Evolutionary conservation across 257 asterid species (phyloP).

Genomic region (Solanum chmielewskii): DNA sequence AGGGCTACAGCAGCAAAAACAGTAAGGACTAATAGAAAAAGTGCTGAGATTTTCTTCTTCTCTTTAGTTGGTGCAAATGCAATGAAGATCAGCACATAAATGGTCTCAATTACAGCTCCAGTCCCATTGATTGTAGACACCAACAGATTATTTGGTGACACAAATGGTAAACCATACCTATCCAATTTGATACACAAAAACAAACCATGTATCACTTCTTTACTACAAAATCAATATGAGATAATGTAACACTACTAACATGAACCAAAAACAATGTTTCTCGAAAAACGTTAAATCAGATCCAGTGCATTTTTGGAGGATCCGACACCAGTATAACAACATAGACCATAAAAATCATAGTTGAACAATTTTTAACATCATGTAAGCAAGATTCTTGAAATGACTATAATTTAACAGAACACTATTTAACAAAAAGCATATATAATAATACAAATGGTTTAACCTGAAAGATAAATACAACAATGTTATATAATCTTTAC

Average conservation of each 20-base stretch:
- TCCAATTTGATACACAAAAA: neutral
- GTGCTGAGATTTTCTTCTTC: slow-evolving; percentile 38
- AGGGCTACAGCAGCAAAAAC: slow-evolving; percentile 37
- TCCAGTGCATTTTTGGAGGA: neutral
- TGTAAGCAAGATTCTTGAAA: neutral
- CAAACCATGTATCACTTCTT: neutral
- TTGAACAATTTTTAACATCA: neutral
- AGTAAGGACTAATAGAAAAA: slow-evolving; percentile 28
- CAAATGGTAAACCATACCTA: slow-evolving; percentile 91
- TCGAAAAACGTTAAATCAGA: neutral
- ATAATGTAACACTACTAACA: neutral
- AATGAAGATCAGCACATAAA: slow-evolving; percentile 49
- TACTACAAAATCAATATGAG: neutral
- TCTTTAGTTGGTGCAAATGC: slow-evolving; percentile 50
- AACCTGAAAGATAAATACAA: neutral
- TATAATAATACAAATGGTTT: too few species aligned
- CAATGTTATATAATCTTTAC: slow-evolving; percentile 10
- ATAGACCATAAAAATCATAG: neutral
- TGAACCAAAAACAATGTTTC: neutral
- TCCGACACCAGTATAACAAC: neutral
- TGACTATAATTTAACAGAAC: neutral
- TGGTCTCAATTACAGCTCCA: slow-evolving; percentile 50
- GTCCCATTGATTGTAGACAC: slow-evolving; percentile 67
- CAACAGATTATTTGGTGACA: slow-evolving; percentile 70
- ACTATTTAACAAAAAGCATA: neutral